Evolutionary conservation across 805 yeast genomes (phyloP).

Genomic region (Isabelozyma heimii): DNA sequence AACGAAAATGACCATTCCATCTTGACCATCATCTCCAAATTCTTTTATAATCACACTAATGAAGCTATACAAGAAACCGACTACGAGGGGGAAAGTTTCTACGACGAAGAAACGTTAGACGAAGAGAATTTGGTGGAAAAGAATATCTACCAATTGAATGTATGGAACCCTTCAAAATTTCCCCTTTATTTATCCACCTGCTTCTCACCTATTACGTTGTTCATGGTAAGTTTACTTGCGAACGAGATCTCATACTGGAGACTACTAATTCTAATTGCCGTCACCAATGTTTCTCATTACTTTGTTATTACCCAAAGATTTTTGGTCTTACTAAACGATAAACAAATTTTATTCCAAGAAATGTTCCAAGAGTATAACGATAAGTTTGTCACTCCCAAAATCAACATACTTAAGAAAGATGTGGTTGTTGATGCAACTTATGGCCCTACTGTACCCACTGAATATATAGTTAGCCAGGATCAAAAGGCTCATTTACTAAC

Average conservation of each 20-base stretch:
- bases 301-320: slow-evolving; percentile 42
- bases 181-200: slow-evolving; percentile 48
- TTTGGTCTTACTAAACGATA: slow-evolving; percentile 51
- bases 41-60: slow-evolving; percentile 8
- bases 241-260: slow-evolving; percentile 24
- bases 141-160: slow-evolving; percentile 52
- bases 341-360: slow-evolving; percentile 57
- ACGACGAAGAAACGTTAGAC: slow-evolving; percentile 11
- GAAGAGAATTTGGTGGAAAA: slow-evolving; percentile 20
- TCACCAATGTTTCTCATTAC: slow-evolving; percentile 13
- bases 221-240: slow-evolving; percentile 36
- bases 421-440: slow-evolving; percentile 58
- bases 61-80: slow-evolving; percentile 13
- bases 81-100: slow-evolving; percentile 18
- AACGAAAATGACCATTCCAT: slow-evolving; percentile 1
- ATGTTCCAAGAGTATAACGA: slow-evolving; percentile 60
- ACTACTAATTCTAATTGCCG: slow-evolving; percentile 18
- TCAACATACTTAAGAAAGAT: slow-evolving; percentile 52
- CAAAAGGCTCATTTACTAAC: slow-evolving; percentile 15
- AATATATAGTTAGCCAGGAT: slow-evolving; percentile 18
- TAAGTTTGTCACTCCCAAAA: slow-evolving; percentile 60
- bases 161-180: slow-evolving; percentile 70
- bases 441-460: slow-evolving; percentile 29
- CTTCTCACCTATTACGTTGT: slow-evolving; percentile 57
- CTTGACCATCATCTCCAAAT: slow-evolving; percentile 1